A percentile compares a stretch with the other conserved stretches of the same genome.
Evolutionary conservation across 768 basidiomycete genomes (phyloP).

Genomic region (Boletus fagicola): DNA sequence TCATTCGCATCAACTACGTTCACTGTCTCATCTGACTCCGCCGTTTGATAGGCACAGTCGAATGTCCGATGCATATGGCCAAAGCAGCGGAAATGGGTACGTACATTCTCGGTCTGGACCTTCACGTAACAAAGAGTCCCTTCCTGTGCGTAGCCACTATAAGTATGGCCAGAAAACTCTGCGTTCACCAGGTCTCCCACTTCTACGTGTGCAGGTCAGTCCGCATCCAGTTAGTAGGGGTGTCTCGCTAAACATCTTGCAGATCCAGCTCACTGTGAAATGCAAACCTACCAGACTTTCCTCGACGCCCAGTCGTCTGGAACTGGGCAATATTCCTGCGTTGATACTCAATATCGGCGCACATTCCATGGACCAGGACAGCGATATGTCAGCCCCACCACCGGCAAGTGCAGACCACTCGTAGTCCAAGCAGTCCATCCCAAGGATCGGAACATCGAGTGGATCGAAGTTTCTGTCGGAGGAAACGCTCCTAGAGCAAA

Average conservation of each 20-base stretch:
- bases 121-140: not conserved
- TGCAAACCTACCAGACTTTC: not conserved
- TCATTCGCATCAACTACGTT: not conserved
- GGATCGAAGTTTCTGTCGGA: slow-evolving; percentile 1
- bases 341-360: slow-evolving; percentile 19
- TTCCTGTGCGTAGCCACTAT: not conserved
- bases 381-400: slow-evolving; percentile 25
- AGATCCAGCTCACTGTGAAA: not conserved
- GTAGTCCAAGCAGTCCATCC: slow-evolving; percentile 26
- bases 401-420: slow-evolving; percentile 23
- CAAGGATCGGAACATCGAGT: not conserved
- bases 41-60: not conserved
- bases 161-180: not conserved
- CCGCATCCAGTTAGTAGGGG: not conserved
- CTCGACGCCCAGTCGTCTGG: not conserved
- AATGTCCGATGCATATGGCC: no score
- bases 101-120: not conserved
- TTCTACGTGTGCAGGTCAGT: slow-evolving; percentile 7
- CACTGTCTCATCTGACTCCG: not conserved
- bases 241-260: not conserved
- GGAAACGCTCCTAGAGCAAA: not conserved
- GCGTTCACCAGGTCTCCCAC: not conserved
- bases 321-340: slow-evolving; percentile 4
- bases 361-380: slow-evolving; percentile 12
- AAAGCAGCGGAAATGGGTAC: not conserved